These are phyloP conservation scores for Gyrodon lividus DNA, from an alignment of 768 basidiomycete species.

Conservation along the genomic window DNA sequence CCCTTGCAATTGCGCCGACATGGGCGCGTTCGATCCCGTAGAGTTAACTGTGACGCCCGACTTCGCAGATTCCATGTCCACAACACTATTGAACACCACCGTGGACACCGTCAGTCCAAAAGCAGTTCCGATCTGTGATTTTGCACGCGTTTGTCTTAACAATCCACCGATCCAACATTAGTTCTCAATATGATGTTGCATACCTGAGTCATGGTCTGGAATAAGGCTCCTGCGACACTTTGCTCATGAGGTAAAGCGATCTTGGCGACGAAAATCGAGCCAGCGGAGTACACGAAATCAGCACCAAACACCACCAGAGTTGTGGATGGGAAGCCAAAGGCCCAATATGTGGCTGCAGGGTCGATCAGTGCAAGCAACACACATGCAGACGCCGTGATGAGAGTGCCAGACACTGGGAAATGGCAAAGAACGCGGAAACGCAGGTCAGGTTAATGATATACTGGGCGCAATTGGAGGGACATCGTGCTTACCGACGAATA, in stretches of 20 bases:
- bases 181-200: slow-evolving; percentile 14
- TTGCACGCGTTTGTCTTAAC: not conserved
- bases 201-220: slow-evolving; percentile 78
- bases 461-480: not conserved
- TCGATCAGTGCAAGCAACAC: slow-evolving; percentile 69
- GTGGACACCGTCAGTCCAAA: slow-evolving; percentile 72
- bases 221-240: slow-evolving; percentile 70
- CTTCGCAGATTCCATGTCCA: slow-evolving; percentile 30
- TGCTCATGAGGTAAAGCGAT: slow-evolving; percentile 68
- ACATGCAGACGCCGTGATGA: slow-evolving; percentile 55
- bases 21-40: slow-evolving; percentile 30
- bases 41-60: slow-evolving; percentile 33
- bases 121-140: slow-evolving; percentile 57
- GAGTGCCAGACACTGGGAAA: slow-evolving; percentile 48
- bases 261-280: slow-evolving; percentile 74
- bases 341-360: slow-evolving; percentile 64
- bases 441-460: not conserved
- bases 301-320: slow-evolving; percentile 67
- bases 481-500: slow-evolving; percentile 48
- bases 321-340: slow-evolving; percentile 69
- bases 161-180: not conserved
- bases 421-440: not conserved
- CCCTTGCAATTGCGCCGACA: slow-evolving; percentile 42
- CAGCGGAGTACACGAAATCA: slow-evolving; percentile 73
- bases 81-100: slow-evolving; percentile 64